Evolutionary conservation across 345 rosid genomes (phyloP).

Genomic region (Gossypium arboreum): DNA sequence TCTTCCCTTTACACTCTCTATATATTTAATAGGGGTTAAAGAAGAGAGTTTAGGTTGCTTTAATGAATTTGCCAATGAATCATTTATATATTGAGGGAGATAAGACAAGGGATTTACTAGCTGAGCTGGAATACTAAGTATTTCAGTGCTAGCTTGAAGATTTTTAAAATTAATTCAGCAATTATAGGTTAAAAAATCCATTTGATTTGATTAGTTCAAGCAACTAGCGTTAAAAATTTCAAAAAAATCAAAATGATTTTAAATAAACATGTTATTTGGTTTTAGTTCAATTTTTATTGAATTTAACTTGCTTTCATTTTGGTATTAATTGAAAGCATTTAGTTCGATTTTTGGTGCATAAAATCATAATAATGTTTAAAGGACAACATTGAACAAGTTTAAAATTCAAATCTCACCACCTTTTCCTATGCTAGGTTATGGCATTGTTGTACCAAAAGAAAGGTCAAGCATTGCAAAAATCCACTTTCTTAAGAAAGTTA

Average conservation of each 20-base stretch:
- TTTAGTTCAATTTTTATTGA: background rate
- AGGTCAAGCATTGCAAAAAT: too few species aligned
- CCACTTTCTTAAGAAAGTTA: too few species aligned
- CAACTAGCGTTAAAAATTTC: background rate
- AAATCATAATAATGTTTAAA: too few species aligned
- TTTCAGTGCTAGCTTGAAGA: background rate
- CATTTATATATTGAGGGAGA: background rate
- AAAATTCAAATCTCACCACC: too few species aligned
- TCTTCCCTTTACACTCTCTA: background rate
- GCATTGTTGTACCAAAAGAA: too few species aligned
- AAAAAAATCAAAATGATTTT: too few species aligned
- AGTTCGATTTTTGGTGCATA: background rate
- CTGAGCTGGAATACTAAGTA: background rate
- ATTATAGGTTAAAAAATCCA: slow-evolving; percentile 12
- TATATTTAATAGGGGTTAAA: background rate
- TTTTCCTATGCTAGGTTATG: too few species aligned
- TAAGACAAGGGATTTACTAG: background rate
- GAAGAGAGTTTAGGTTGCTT: background rate
- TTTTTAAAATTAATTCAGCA: background rate
- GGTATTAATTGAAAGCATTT: background rate
- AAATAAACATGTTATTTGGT: background rate
- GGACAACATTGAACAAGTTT: too few species aligned
- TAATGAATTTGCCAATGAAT: background rate
- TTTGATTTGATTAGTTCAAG: background rate
- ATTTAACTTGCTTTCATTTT: too few species aligned